These are phyloP conservation scores for Populus davidiana DNA, from an alignment of 345 rosid species.

Conservation along the genomic window DNA sequence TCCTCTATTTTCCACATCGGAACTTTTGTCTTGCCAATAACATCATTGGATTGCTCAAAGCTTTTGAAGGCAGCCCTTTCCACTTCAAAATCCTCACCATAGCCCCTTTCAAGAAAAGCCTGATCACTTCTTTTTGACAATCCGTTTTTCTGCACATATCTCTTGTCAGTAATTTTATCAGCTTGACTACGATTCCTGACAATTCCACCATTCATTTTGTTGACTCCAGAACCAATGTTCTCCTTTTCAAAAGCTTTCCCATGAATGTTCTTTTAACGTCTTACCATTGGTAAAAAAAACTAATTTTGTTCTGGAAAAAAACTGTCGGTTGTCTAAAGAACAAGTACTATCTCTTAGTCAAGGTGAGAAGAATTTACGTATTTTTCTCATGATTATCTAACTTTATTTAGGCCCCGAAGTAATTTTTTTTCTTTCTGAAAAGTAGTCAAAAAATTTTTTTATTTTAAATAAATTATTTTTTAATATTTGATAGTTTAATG, in stretches of 20 bases:
- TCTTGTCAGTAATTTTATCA: constrained; percentile 20
- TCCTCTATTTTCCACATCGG: constrained; percentile 74
- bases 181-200: constrained; percentile 20
- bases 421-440: too few species aligned
- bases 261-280: too few species aligned
- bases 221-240: constrained; percentile 19
- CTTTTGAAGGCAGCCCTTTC: constrained; percentile 73
- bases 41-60: constrained; percentile 44
- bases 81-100: constrained; percentile 35
- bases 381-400: too few species aligned
- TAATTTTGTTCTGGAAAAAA: too few species aligned
- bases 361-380: too few species aligned
- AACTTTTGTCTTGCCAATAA: constrained; percentile 48
- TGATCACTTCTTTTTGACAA: constrained; percentile 25
- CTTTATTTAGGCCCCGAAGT: too few species aligned
- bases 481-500: too few species aligned
- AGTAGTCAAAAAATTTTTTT: too few species aligned
- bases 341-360: too few species aligned
- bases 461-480: too few species aligned
- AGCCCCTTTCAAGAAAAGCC: constrained; percentile 23
- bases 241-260: constrained; percentile 20
- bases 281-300: too few species aligned
- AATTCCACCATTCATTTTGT: constrained; percentile 1
- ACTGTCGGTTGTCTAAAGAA: too few species aligned
- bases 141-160: constrained; percentile 16